Percentiles rank a stretch among this genome's conserved stretches.
phyloP scores from a whole-genome alignment of 2,329 filamentous ascomycete genomes.

The Hypoxylon sp. region DNA sequence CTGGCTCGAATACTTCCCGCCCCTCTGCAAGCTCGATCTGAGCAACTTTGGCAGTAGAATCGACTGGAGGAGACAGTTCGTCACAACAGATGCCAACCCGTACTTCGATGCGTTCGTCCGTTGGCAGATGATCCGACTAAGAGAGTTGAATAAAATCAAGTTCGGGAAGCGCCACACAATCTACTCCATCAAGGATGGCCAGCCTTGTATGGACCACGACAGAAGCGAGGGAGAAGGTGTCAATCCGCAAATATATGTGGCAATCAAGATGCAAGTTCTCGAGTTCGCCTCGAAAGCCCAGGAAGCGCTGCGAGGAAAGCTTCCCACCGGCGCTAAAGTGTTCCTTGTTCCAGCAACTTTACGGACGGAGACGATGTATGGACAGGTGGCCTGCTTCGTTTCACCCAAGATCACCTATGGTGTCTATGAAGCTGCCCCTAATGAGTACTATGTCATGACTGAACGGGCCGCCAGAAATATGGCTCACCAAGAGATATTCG shows the following conservation, averaged over 20 bases:
- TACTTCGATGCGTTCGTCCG: conserved; percentile 96
- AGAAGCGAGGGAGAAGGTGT: conserved; percentile 85
- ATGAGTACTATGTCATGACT: conserved; percentile 88
- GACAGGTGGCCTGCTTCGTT: conserved; percentile 96
- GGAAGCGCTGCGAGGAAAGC: conserved; percentile 79
- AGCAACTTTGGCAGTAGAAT: conserved; percentile 87
- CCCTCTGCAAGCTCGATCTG: conserved; percentile 83
- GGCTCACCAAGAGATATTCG: conserved; percentile 91
- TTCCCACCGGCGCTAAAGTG: conserved; percentile 83
- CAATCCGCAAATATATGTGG: conserved; percentile 91
- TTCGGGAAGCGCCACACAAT: conserved; percentile 95
- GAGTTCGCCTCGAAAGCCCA: conserved; percentile 87
- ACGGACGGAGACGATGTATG: conserved; percentile 98
- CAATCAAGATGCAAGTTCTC: conserved; percentile 89
- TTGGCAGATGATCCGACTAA: conserved; percentile 97
- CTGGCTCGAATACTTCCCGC: conserved; percentile 94
- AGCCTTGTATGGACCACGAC: conserved; percentile 91
- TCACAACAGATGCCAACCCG: conserved; percentile 96
- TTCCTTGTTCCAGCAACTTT: conserved; percentile 94
- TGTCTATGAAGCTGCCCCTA: conserved; percentile 71
- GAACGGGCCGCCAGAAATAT: conserved; percentile 94
- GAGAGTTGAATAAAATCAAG: conserved; percentile 91
- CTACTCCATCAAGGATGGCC: conserved; percentile 90
- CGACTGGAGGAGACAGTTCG: conserved; percentile 92
- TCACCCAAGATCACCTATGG: conserved; percentile 92